Evolutionary conservation across 768 basidiomycete species (phyloP).

Genomic region (Leccinellum albellum): DNA sequence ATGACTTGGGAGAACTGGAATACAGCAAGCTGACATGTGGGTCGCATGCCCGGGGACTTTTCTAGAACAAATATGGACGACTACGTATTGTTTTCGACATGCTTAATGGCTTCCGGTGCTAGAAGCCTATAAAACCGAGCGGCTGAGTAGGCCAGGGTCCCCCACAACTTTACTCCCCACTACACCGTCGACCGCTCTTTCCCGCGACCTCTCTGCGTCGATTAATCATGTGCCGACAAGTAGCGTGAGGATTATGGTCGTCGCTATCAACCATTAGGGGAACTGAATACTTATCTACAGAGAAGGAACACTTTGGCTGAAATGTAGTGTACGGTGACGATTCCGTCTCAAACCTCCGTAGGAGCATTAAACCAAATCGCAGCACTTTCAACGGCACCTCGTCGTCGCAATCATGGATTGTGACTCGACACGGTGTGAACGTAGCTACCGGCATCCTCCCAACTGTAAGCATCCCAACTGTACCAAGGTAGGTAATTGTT

Average conservation of each 20-base stretch:
- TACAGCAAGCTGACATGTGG: constrained; percentile 29
- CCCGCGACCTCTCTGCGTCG: not conserved
- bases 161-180: constrained; percentile 17
- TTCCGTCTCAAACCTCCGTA: constrained; percentile 5
- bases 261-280: not conserved
- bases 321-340: constrained; percentile 55
- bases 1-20: constrained; percentile 18
- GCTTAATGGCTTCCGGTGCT: constrained; percentile 21
- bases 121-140: constrained; percentile 29
- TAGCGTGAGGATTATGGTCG: constrained; percentile 56
- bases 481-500: constrained; percentile 45
- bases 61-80: constrained; percentile 26
- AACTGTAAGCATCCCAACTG: constrained; percentile 54
- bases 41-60: constrained; percentile 18
- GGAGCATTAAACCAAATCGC: constrained; percentile 9
- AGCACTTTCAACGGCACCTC: constrained; percentile 80
- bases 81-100: constrained; percentile 29
- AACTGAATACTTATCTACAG: constrained; percentile 34
- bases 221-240: constrained; percentile 62
- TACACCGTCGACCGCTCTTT: constrained; percentile 1
- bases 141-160: not conserved
- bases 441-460: constrained; percentile 57
- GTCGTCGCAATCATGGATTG: constrained; percentile 76
- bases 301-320: constrained; percentile 73
- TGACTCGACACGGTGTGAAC: constrained; percentile 58